Evolutionary conservation across 768 basidiomycete genomes (phyloP), one percentile per base, ranked within the genome.

Genomic region (Kwoniella dendrophila): DNA sequence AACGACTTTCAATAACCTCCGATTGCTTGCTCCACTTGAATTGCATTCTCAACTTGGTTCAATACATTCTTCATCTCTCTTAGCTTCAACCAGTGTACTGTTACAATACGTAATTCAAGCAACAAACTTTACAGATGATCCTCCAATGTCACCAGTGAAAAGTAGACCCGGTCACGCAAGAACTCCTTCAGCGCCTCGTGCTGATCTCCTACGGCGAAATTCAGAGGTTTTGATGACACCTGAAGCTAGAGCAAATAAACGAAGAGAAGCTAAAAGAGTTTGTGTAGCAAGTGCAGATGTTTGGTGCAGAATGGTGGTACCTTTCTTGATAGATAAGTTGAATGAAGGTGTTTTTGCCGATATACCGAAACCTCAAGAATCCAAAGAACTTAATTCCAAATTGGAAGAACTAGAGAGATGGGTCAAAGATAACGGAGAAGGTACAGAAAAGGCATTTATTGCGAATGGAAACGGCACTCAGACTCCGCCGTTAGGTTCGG

Each of bases 1-100:
- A 3, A 82, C 85, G 4, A 83, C 87, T 1, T 80, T 97, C 44
- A 97, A 97, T 76, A 83, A 86, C 2, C 81, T 97, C 22, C 87
- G 94, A 2, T 82, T 92, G 11, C 84, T 95, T 12, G 89, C 89
- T 2, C 91, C 92, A 2, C 80, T 85, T 12, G 82, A 81, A 11
- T 82, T 88, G n/a, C 49, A 45, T 6, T 43, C 50, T 12, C 43
- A 63, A 24, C 14, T 72, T n/a, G n/a, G 29, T 7, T 16, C 36
- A 1, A 24, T 64, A 7, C 70, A 72, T 33, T 26, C 51, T 10
- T 48, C 66, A 0, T 59, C 64, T 11, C 50, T 75, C 29, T 27
- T 62, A 11, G 34, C 53, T 10, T 55, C 60, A 18, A 55, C 60
- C 3, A 63, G 24, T 32, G 55, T 52, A 20, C 18, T 62, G 12